phyloP scores from a whole-genome alignment of 2,329 filamentous ascomycete species.

The Microdochium trichocladiopsis region DNA sequence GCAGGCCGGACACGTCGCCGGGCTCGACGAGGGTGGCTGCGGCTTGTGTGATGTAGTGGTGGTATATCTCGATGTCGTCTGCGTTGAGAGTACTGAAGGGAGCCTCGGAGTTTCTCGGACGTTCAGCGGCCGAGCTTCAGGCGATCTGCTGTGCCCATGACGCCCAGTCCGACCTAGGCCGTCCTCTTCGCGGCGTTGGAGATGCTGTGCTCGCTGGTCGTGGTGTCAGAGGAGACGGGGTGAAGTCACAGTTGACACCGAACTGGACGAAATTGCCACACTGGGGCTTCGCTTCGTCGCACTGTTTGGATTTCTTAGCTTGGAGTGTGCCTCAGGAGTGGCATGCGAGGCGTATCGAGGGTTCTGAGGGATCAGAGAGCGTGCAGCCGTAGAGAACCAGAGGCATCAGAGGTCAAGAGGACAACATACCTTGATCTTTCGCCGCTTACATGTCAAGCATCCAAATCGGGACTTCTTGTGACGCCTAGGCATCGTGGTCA shows the following conservation, averaged over 20 bases:
- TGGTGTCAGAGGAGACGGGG: not conserved
- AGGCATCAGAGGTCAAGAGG: not conserved
- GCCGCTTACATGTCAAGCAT: not conserved
- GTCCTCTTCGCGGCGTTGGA: not conserved
- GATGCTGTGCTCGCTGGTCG: not conserved
- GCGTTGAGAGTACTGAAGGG: not conserved
- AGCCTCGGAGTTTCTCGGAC: not conserved
- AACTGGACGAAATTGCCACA: slow-evolving; percentile 3
- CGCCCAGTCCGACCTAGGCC: not conserved
- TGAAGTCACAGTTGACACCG: slow-evolving; percentile 2
- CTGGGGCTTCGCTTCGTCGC: slow-evolving; percentile 2
- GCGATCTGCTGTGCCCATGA: not conserved
- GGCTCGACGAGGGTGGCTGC: not conserved
- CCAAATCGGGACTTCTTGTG: not conserved
- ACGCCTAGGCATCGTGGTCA: not conserved
- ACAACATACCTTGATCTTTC: not conserved
- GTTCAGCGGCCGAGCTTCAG: not conserved
- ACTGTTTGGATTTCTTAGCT: slow-evolving; percentile 1
- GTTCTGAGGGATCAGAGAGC: not conserved
- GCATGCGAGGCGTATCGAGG: not conserved
- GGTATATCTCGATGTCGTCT: not conserved
- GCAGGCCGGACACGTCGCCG: not conserved
- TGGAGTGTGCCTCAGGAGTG: not conserved
- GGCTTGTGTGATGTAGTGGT: not conserved
- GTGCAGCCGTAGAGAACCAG: not conserved